Evolutionary conservation across 2,329 filamentous ascomycete species (phyloP).

Genomic region (Cercospora sp.): DNA sequence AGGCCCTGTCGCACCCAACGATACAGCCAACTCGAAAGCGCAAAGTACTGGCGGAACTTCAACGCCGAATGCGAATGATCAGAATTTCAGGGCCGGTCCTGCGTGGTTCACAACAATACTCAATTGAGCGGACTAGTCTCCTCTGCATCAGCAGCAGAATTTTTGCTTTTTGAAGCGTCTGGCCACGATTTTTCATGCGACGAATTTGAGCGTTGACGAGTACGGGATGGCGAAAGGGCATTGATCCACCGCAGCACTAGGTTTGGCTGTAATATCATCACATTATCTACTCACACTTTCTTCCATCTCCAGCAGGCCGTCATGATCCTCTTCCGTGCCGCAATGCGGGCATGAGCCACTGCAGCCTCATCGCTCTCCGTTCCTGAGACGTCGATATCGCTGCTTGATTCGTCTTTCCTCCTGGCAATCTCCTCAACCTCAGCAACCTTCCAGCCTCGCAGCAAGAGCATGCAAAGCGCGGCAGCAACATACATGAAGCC

Average conservation of each 20-base stretch:
- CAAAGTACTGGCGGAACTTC: background rate
- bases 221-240: background rate
- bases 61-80: background rate
- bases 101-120: conserved; percentile 14
- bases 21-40: background rate
- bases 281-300: conserved; percentile 32
- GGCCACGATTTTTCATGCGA: background rate
- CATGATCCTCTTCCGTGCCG: conserved; percentile 33
- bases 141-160: background rate
- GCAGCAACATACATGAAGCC: conserved; percentile 63
- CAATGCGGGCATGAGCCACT: conserved; percentile 27
- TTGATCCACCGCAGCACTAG: background rate
- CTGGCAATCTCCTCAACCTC: conserved; percentile 49
- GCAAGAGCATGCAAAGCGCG: conserved; percentile 54
- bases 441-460: conserved; percentile 62
- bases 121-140: conserved; percentile 3
- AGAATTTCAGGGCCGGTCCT: background rate
- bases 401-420: conserved; percentile 31
- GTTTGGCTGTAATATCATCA: background rate
- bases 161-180: background rate
- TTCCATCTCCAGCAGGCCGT: conserved; percentile 35
- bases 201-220: background rate
- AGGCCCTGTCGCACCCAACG: background rate
- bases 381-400: conserved; percentile 31
- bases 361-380: conserved; percentile 27